Percentiles rank a stretch among this genome's conserved stretches.
Conservation (phyloP, 2,329 filamentous ascomycete species). For the Hypoxylon sp. region DNA sequence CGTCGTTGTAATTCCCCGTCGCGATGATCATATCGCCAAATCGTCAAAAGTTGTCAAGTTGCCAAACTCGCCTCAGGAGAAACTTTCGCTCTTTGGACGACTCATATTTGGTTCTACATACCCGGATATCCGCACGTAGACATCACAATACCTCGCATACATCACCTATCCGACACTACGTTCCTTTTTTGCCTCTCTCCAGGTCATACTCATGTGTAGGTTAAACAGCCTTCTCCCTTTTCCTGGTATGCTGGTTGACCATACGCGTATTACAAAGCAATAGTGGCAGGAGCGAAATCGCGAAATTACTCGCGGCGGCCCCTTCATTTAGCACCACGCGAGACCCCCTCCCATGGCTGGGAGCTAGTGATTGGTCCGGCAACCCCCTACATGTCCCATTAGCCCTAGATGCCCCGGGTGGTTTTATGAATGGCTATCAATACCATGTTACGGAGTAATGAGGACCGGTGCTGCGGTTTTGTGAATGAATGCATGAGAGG, state of each 20-base stretch:
- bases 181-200: slow-evolving; percentile 2
- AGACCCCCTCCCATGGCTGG: slow-evolving; percentile 28
- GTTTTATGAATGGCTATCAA: slow-evolving; percentile 24
- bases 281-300: slow-evolving; percentile 13
- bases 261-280: slow-evolving; percentile 23
- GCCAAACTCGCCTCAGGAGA: background rate
- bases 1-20: slow-evolving; percentile 2
- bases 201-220: background rate
- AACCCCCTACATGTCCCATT: background rate
- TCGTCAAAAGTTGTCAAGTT: background rate
- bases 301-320: slow-evolving; percentile 30
- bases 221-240: background rate
- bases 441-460: slow-evolving; percentile 26
- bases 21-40: background rate
- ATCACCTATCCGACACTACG: background rate
- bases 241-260: background rate
- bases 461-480: slow-evolving; percentile 24
- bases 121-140: background rate
- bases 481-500: background rate
- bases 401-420: background rate
- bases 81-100: background rate
- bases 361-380: slow-evolving; percentile 10
- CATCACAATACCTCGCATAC: background rate
- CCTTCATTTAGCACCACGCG: slow-evolving; percentile 35
- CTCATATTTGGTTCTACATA: background rate